Percentiles rank a stretch among this genome's conserved stretches.
These are phyloP conservation scores for Davidsoniella neocaledoniae DNA, from an alignment of 2,329 filamentous ascomycete genomes.

Conservation along the genomic window DNA sequence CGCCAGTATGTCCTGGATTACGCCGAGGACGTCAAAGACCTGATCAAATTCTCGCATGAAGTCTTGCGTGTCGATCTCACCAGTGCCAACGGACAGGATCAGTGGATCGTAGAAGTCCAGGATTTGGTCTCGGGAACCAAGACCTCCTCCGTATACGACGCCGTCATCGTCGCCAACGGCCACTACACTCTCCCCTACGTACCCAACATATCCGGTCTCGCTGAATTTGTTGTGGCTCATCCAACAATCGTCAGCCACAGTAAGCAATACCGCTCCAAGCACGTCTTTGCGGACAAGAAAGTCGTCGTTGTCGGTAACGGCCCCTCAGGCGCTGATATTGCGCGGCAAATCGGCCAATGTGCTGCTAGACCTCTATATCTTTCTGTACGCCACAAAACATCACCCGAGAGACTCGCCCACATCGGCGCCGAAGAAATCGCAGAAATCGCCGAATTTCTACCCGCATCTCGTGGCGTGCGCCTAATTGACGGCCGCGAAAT, in stretches of 20 bases:
- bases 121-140: constrained; percentile 20
- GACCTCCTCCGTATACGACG: constrained; percentile 44
- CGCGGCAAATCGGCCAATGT: constrained; percentile 50
- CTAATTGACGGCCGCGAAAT: constrained; percentile 52
- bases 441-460: constrained; percentile 40
- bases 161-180: constrained; percentile 57
- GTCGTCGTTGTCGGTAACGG: constrained; percentile 73
- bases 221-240: constrained; percentile 39
- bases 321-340: constrained; percentile 72
- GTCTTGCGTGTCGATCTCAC: constrained; percentile 40
- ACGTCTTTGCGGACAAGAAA: constrained; percentile 48
- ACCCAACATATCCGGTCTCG: constrained; percentile 43
- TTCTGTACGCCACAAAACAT: constrained; percentile 38
- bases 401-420: constrained; percentile 27
- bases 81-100: constrained; percentile 12
- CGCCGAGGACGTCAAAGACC: constrained; percentile 45
- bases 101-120: constrained; percentile 6
- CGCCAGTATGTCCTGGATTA: constrained; percentile 59
- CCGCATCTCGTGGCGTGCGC: constrained; percentile 39
- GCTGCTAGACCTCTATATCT: constrained; percentile 46
- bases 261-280: constrained; percentile 58
- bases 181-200: constrained; percentile 57
- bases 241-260: constrained; percentile 53
- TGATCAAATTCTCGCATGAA: constrained; percentile 54
- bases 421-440: constrained; percentile 33